phyloP scores from a whole-genome alignment of 2,329 filamentous ascomycete genomes.

The Verticillium alfalfae region DNA sequence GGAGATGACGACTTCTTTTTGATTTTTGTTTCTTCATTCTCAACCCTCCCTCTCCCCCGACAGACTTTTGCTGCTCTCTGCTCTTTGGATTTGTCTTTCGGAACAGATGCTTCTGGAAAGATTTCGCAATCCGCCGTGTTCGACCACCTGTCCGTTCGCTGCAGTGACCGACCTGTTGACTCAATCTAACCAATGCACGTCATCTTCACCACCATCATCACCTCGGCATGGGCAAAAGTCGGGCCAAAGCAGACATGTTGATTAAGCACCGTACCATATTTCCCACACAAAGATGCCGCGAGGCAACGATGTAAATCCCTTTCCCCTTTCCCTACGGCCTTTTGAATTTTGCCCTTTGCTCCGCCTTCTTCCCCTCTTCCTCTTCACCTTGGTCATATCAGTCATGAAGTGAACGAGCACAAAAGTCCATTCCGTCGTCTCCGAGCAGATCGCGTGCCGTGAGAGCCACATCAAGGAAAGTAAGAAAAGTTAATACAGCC shows the following conservation, averaged over 20 bases:
- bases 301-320: constrained; percentile 19
- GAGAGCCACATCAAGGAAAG: background rate
- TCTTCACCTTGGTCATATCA: background rate
- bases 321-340: constrained; percentile 7
- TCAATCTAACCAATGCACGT: constrained; percentile 2
- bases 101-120: no score
- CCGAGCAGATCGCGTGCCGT: background rate
- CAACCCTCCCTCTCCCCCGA: constrained; percentile 13
- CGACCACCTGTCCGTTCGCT: no score
- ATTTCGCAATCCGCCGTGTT: no score
- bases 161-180: background rate
- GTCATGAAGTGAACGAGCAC: background rate
- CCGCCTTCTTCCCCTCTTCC: background rate
- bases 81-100: constrained; percentile 1
- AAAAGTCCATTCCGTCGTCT: background rate
- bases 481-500: background rate
- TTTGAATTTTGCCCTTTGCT: background rate
- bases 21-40: constrained; percentile 22
- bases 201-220: background rate
- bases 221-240: background rate
- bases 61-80: no score
- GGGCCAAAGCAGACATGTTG: constrained; percentile 5
- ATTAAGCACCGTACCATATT: constrained; percentile 2
- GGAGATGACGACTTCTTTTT: constrained; percentile 44
- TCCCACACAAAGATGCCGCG: constrained; percentile 22